Evolutionary conservation across 2,329 filamentous ascomycete genomes (phyloP), one percentile per base, ranked within the genome.

Genomic region (Ophiostoma pallidulum): DNA sequence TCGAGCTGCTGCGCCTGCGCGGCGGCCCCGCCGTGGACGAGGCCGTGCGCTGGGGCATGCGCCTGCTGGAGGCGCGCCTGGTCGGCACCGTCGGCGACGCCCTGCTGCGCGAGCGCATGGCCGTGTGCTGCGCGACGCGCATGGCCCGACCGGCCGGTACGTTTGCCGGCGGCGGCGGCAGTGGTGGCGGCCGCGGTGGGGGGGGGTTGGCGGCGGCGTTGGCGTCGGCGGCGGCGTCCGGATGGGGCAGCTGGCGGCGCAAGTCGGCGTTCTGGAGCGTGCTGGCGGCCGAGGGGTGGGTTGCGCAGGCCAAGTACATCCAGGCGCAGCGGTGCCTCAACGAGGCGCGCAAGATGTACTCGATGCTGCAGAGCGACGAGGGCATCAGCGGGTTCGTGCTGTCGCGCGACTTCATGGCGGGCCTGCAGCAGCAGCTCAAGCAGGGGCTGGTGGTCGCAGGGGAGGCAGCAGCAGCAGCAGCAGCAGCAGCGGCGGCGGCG

Each of bases 261-360:
- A 98, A 96, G 69, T 86, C 90, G 2, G 92, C 86, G 0, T 77
- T 94, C 54, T 98, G 90, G 90, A 84, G 82, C 55, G 74, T 92
- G 19, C 73, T 95, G 33, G 84, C 86, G 2, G 82, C 89, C 1
- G 85, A 95, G 57, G 76, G 81, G 2, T 98, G 92, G 92, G 71
- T 91, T 47, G 75, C 76, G 43, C 77, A 90, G 53, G 79, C 77
- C 29, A 90, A 91, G 59, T 80, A 80, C 45, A 77, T 84, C 13
- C 85, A 94, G 59, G 86, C 89, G 1, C 85, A 87, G 55, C 75
- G 78, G 49, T 87, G 86, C 54, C 73, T 97, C 1, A 80, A 85
- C 41, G 79, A 84, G 54, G 86, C 86, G 3, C 66, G 69, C 24
- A 67, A 62, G 41, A 74, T 72, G 57, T 82, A 81, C 58, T 66